Percentiles rank a stretch among this genome's conserved stretches.
Conservation (phyloP, 495 filamentous ascomycete genomes). For the Penicillium chermesinum region DNA sequence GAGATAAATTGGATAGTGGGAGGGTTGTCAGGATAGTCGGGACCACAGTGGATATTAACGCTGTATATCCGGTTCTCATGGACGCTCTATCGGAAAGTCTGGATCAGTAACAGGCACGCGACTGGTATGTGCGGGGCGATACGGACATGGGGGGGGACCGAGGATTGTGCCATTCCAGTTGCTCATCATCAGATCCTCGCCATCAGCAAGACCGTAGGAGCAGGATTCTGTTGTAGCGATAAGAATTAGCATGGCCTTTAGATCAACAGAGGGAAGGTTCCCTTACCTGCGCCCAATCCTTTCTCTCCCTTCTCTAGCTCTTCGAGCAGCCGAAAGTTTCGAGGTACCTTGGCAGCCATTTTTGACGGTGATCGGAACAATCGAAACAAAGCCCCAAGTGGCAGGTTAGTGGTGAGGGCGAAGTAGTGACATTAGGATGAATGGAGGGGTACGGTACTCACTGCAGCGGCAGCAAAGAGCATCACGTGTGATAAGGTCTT, state of each 20-base stretch:
- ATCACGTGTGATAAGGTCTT: slow-evolving; percentile 35
- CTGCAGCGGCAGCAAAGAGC: slow-evolving; percentile 4
- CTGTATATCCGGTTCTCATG: slow-evolving; percentile 99
- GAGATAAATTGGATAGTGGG: slow-evolving; percentile 87
- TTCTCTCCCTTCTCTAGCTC: slow-evolving; percentile 99
- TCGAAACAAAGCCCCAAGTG: slow-evolving; percentile 1
- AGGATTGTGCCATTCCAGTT: slow-evolving; percentile 99
- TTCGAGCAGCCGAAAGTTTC: slow-evolving; percentile 93
- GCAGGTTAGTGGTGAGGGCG: slow-evolving; percentile 2
- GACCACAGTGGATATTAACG: slow-evolving; percentile 92
- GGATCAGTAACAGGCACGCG: slow-evolving; percentile 12
- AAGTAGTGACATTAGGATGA: slow-evolving; percentile 9
- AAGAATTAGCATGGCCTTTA: slow-evolving; percentile 1
- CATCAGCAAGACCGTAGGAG: slow-evolving; percentile 92
- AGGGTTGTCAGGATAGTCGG: slow-evolving; percentile 81
- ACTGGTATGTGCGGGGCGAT: background rate
- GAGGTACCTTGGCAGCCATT: slow-evolving; percentile 81
- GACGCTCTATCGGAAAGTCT: slow-evolving; percentile 69
- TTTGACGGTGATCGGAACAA: slow-evolving; percentile 18
- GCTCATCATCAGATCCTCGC: slow-evolving; percentile 93
- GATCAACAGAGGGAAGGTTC: slow-evolving; percentile 1
- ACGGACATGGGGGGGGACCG: slow-evolving; percentile 89
- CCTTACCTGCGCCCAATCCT: slow-evolving; percentile 80
- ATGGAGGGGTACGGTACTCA: slow-evolving; percentile 22
- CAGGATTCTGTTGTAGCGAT: slow-evolving; percentile 66